Base-by-base conservation (phyloP, 257 asterid species). In the Nicotiana knightiana region DNA sequence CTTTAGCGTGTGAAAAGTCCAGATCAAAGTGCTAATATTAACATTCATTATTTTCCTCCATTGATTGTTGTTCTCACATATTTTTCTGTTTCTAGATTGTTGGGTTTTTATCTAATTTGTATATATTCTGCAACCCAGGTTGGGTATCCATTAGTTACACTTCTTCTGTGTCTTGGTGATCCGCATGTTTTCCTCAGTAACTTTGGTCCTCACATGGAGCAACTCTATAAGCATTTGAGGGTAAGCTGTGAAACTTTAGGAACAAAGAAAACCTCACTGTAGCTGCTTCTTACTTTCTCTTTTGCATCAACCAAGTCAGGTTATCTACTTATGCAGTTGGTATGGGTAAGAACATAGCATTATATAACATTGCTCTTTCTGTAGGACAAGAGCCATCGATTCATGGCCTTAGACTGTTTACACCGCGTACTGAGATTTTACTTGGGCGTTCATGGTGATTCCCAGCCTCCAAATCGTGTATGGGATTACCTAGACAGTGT, bases 401-500 rank as follows among this genome's bases (percentile, higher is more conserved):
- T 96, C 90, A 96, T 96, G 99, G 98, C 99, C 78, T 88, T 96
- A 84, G 98, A 96, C 86, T 94, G 99, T 83, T 89, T 94, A 75
- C 98, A 96, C 85, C 97, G 99, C 33, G 92, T 96, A 77, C 81
- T 94, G 88, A 90, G 99, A 89, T 96, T 96, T 86, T 96, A 96
- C 87, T 87, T 96, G 91, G 92, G 97, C 83, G 96, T 94, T 84
- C 97, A 96, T 85, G 99, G 99, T 63, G 93, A 91, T 88, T 87
- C 93, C 65, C 99, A 96, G 86, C 98, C 98, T 83, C 91, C 89
- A 64, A 81, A 96, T 89, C 97, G 99, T 79, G 99, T 96, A 61
- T 96, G 99, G 99, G 99, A 96, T 86, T 93, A 92, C 91, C 91
- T 96, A 81, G 99, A 96, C 89, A 96, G 98, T 87, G 98, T 96